These are phyloP conservation scores for Phytophthora parvispora DNA, from an alignment of 352 stramenopile species.

Conservation along the genomic window DNA sequence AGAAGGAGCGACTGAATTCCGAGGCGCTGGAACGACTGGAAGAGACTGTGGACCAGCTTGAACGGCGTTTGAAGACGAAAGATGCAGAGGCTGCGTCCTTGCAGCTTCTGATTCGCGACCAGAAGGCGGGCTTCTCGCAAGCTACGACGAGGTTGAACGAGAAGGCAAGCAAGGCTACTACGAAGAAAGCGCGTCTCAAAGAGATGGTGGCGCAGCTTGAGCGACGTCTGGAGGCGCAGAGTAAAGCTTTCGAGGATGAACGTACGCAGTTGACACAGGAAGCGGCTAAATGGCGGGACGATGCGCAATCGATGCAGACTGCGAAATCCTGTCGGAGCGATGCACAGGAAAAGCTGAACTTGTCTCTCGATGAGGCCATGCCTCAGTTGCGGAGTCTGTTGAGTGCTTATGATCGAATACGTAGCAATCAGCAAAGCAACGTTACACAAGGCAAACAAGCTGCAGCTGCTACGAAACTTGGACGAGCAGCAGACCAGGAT, in stretches of 20 bases:
- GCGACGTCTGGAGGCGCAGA: conserved; percentile 6
- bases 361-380: conserved; percentile 9
- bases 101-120: not conserved
- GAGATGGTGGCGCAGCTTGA: conserved; percentile 13
- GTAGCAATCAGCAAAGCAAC: conserved; percentile 3
- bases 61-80: not conserved
- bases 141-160: conserved; percentile 1
- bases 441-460: not conserved
- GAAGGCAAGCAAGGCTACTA: conserved; percentile 1
- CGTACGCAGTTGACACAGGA: not conserved
- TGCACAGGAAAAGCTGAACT: not conserved
- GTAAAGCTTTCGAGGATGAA: conserved; percentile 16
- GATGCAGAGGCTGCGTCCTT: conserved; percentile 4
- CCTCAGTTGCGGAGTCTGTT: conserved; percentile 18
- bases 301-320: not conserved
- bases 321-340: not conserved
- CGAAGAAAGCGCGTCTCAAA: conserved; percentile 6
- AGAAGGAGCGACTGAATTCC: not conserved
- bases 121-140: conserved; percentile 8
- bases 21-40: not conserved
- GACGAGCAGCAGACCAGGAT: not conserved
- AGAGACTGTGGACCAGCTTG: not conserved
- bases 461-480: not conserved
- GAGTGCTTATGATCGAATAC: conserved; percentile 17
- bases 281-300: not conserved